A percentile compares a stretch with the other conserved stretches of the same genome.
These are phyloP conservation scores for Verticillium tricorpus DNA, from an alignment of 2,329 filamentous ascomycete genomes.

Conservation along the genomic window DNA sequence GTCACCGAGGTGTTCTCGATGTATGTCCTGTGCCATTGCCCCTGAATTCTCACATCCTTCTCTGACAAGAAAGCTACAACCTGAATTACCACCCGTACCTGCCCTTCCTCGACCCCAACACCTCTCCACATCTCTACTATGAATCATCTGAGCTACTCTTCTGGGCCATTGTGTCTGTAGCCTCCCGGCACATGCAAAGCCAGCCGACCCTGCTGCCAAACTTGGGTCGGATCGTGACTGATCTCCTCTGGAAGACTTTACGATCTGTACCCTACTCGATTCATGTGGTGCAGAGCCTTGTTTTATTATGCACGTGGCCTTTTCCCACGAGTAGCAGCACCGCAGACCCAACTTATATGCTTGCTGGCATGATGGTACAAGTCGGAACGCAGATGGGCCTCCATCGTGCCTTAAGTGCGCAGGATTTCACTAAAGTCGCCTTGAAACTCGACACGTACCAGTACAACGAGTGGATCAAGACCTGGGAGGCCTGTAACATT, in stretches of 20 bases:
- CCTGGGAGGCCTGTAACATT: constrained; percentile 10
- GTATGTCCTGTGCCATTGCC: not conserved
- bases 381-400: constrained; percentile 20
- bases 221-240: constrained; percentile 6
- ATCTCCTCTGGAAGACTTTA: constrained; percentile 8
- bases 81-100: not conserved
- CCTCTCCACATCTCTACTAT: not conserved
- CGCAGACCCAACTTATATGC: constrained; percentile 18
- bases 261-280: constrained; percentile 6
- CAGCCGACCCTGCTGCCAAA: constrained; percentile 7
- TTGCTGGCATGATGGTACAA: constrained; percentile 21
- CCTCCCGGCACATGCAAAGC: not conserved
- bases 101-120: not conserved
- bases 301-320: constrained; percentile 21
- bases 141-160: not conserved
- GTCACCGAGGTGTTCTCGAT: not conserved
- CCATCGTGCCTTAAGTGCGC: constrained; percentile 16
- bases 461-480: constrained; percentile 5
- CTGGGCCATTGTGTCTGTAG: constrained; percentile 8
- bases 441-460: constrained; percentile 1
- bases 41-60: not conserved
- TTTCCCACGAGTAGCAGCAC: constrained; percentile 17
- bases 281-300: constrained; percentile 16
- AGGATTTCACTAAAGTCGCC: constrained; percentile 13
- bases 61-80: not conserved